These are phyloP conservation scores for Fusarium multiceps DNA, from an alignment of 2,329 filamentous ascomycete genomes.

Conservation along the genomic window DNA sequence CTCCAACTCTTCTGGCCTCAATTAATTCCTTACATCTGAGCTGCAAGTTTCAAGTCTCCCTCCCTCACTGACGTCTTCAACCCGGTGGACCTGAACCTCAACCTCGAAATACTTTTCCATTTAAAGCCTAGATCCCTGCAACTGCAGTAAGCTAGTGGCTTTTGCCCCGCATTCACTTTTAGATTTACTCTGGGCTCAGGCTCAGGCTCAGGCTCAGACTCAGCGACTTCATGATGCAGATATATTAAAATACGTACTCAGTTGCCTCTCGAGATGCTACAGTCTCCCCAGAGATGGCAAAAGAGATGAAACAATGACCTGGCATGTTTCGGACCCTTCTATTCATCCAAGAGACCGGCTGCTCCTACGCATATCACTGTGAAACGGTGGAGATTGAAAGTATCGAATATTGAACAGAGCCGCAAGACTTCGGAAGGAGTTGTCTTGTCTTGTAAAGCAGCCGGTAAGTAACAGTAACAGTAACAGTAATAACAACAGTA, in stretches of 20 bases:
- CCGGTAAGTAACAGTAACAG: not conserved
- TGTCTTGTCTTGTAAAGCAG: constrained; percentile 6
- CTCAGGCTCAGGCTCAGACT: not conserved
- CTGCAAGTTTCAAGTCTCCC: constrained; percentile 37
- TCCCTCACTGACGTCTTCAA: constrained; percentile 39
- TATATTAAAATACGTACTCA: constrained; percentile 14
- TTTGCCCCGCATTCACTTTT: constrained; percentile 35
- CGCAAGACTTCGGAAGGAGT: constrained; percentile 13
- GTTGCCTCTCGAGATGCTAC: constrained; percentile 8
- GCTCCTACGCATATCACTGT: constrained; percentile 1
- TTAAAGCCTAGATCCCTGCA: constrained; percentile 20
- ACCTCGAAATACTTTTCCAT: constrained; percentile 28
- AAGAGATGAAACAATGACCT: constrained; percentile 14
- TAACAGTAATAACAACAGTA: not conserved
- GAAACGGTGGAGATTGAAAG: constrained; percentile 5
- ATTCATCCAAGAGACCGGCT: constrained; percentile 11
- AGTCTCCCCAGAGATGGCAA: constrained; percentile 20
- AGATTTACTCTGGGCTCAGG: constrained; percentile 1
- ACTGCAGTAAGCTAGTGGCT: constrained; percentile 6
- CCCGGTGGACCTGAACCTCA: constrained; percentile 17
- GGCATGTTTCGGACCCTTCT: constrained; percentile 31
- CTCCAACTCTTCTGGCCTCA: not conserved
- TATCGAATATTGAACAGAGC: constrained; percentile 21
- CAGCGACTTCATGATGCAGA: not conserved
- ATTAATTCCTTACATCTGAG: constrained; percentile 17